Conservation (phyloP, 2,329 filamentous ascomycete species). For the Paracorniculantispora psalliotae region DNA sequence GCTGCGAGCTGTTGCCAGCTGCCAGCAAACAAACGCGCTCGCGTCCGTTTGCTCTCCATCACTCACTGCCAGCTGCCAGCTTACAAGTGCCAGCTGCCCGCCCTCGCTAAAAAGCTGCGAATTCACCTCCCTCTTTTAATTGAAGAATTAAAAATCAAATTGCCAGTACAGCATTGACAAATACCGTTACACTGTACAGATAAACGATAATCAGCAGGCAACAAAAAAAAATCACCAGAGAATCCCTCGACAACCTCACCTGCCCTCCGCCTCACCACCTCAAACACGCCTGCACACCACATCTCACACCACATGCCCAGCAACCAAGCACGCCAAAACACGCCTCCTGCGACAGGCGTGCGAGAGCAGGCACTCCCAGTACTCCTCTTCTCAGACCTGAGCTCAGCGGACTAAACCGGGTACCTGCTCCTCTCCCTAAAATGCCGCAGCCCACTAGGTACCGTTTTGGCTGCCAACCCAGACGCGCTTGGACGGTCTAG, state of each 20-base stretch:
- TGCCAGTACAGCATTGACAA: neutral
- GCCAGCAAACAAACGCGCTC: neutral
- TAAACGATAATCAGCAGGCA: neutral
- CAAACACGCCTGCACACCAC: conserved; percentile 4
- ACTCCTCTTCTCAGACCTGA: too few relatives aligned
- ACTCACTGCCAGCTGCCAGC: conserved; percentile 4
- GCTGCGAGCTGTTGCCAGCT: neutral
- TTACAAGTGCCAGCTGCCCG: neutral
- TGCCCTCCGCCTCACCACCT: neutral
- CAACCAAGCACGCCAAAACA: conserved; percentile 7
- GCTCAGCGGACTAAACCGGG: conserved; percentile 5
- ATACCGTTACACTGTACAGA: neutral
- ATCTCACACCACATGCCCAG: conserved; percentile 7
- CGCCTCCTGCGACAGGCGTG: neutral
- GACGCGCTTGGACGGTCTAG: conserved; percentile 14
- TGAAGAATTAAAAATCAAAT: neutral
- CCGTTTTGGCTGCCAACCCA: neutral
- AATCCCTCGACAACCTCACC: neutral
- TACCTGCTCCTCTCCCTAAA: conserved; percentile 11
- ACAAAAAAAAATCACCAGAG: neutral
- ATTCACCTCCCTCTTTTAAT: neutral
- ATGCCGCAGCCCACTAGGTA: conserved; percentile 13
- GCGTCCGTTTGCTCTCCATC: neutral
- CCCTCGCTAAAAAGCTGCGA: neutral
- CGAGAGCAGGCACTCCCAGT: neutral